Conservation (phyloP, 2,329 filamentous ascomycete genomes). For the Colletotrichum noveboracense region DNA sequence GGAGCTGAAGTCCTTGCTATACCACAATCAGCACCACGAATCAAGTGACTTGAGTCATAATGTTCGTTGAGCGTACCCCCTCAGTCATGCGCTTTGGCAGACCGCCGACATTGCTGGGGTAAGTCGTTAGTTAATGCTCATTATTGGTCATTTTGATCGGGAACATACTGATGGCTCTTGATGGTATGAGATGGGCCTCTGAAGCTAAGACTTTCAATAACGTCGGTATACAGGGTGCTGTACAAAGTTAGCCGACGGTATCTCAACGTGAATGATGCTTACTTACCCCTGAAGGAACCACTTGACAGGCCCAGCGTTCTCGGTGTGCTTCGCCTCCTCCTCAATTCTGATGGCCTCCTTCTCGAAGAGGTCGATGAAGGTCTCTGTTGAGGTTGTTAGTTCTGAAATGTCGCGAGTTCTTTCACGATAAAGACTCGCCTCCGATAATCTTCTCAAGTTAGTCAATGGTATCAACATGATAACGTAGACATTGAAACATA, state of each 20-base stretch:
- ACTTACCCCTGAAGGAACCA: constrained; percentile 75
- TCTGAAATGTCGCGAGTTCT: not conserved
- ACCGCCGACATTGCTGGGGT: constrained; percentile 18
- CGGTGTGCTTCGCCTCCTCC: constrained; percentile 68
- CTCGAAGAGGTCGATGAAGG: constrained; percentile 35
- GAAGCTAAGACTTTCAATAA: constrained; percentile 43
- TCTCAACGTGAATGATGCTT: constrained; percentile 36
- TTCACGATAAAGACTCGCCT: not conserved
- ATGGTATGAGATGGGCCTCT: constrained; percentile 56
- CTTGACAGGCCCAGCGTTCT: constrained; percentile 75
- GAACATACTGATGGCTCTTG: constrained; percentile 32
- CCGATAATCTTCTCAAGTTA: not conserved
- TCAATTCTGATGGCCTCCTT: constrained; percentile 74
- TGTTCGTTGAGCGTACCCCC: not conserved
- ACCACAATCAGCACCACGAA: not conserved
- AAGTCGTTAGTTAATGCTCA: not conserved
- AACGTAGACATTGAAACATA: constrained; percentile 75
- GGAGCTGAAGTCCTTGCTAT: constrained; percentile 10
- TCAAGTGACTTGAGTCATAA: constrained; percentile 18
- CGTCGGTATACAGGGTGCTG: constrained; percentile 24
- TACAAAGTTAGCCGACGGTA: not conserved
- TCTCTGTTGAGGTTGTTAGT: not conserved
- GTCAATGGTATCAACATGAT: not conserved
- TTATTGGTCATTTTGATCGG: not conserved
- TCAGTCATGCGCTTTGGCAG: not conserved